Base-by-base conservation (phyloP, 371 early-diverging fungal genomes). In the Mucor racemosus region DNA sequence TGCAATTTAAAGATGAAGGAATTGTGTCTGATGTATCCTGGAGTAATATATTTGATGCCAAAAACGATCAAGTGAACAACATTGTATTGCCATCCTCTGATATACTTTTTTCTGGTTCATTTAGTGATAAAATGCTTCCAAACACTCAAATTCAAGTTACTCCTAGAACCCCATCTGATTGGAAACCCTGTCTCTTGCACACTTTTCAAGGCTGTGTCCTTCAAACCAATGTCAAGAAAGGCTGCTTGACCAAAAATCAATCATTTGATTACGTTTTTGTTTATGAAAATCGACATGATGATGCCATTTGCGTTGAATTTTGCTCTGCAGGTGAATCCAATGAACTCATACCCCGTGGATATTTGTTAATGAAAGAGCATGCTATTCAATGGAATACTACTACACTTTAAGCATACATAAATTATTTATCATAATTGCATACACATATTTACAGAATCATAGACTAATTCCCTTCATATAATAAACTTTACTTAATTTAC, bases 271-370 rank as follows among this genome's bases (percentile, higher is more conserved):
- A 54, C 34, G 11, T 54, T 26, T 54, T 54, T 54, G 55, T 54
- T 11, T 54, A 54, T 33, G 55, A 54, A 54, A 54, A 54, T 34
- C 19, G 34, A 34, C 55, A 54, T 21, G 55, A 54, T 54, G 55
- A 54, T 34, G 34, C 55, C 14, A 54, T 54, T 54, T 54, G 55
- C 8, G 15, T 54, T 54, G 55, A 54, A 34, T 54, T 54, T 14
- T 54, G 55, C n/a, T 33, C 55, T 31, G 13, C n/a, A 8, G 55
- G 55, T 34, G n/a, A 31, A 14, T 26, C 13, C 33, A 31, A n/a
- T 19, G 46, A 46, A 19, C 8, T 19, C 19, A 19, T 46, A 9
- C 19, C 46, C 9, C 46, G 46, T 19, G 46, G 46, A 9, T 46
- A 46, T 19, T 8, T 46, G 0, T 19, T 46, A 4, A 46, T 46